Conservation (phyloP, 331 rosid species). For the Acacia pycnantha region DNA sequence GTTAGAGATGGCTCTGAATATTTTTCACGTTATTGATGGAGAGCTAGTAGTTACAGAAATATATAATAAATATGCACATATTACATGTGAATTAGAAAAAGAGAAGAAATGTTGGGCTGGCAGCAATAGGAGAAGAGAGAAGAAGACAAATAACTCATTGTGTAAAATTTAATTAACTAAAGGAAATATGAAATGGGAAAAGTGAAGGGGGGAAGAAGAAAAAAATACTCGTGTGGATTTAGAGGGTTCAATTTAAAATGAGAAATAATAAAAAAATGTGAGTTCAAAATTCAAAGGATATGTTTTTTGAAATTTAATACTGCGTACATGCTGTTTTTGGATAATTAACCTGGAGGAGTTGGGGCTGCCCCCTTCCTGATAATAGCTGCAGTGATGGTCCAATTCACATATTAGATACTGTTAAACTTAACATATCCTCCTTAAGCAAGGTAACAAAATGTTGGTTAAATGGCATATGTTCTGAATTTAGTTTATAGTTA, state of each 20-base stretch:
- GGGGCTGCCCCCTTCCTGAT: background rate
- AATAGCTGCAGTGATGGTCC: background rate
- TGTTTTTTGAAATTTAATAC: background rate
- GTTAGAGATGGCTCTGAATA: background rate
- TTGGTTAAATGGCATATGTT: constrained; percentile 16
- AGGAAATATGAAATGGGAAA: no score
- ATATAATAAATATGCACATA: no score
- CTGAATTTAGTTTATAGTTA: constrained; percentile 19
- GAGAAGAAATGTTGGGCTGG: no score
- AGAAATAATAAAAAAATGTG: background rate
- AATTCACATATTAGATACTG: constrained; percentile 26
- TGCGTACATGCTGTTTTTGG: background rate
- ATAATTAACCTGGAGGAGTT: background rate
- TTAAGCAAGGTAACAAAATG: constrained; percentile 15
- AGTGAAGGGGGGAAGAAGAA: no score
- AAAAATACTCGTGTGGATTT: no score
- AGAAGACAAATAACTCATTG: no score
- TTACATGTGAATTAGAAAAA: no score
- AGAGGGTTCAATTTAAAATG: background rate
- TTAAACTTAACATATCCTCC: background rate
- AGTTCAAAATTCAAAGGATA: background rate
- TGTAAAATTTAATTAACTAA: no score
- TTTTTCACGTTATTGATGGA: background rate
- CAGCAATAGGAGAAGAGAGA: no score
- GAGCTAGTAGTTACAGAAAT: no score